A percentile compares a stretch with the other conserved stretches of the same genome.
phyloP scores from a whole-genome alignment of 306 rosid genomes.

The Corylus americana region DNA sequence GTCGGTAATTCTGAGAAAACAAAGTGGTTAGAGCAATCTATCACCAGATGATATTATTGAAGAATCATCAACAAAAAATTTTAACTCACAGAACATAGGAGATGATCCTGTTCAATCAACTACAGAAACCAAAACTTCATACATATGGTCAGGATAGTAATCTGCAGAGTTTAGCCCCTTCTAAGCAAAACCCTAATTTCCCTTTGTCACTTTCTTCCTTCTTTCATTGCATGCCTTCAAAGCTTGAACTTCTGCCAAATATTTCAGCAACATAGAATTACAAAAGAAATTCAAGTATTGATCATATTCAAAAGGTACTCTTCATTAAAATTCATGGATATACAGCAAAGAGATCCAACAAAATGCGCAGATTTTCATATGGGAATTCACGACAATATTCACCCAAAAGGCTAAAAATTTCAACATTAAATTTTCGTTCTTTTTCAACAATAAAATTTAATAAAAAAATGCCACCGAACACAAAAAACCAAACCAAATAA shows the following conservation, averaged over 20 bases:
- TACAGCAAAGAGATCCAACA: background rate
- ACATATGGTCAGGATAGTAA: background rate
- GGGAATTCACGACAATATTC: background rate
- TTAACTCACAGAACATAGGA: background rate
- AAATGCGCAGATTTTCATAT: background rate
- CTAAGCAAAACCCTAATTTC: slow-evolving; percentile 29
- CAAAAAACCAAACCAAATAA: no score
- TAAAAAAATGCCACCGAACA: no score
- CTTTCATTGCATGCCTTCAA: slow-evolving; percentile 71
- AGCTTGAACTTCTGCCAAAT: slow-evolving; percentile 66
- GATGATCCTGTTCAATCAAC: background rate
- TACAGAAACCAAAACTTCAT: background rate
- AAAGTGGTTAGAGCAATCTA: background rate
- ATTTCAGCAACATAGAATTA: background rate
- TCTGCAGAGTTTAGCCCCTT: background rate
- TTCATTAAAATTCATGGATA: background rate
- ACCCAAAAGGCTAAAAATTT: background rate
- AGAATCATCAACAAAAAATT: background rate
- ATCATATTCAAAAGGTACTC: background rate
- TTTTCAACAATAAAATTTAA: background rate
- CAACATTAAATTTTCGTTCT: background rate
- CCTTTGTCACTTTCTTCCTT: slow-evolving; percentile 37
- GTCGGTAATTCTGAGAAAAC: background rate
- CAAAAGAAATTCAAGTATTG: background rate
- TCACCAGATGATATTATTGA: background rate